These are phyloP conservation scores for Medicago arabica DNA, from an alignment of 306 rosid genomes.

Conservation along the genomic window DNA sequence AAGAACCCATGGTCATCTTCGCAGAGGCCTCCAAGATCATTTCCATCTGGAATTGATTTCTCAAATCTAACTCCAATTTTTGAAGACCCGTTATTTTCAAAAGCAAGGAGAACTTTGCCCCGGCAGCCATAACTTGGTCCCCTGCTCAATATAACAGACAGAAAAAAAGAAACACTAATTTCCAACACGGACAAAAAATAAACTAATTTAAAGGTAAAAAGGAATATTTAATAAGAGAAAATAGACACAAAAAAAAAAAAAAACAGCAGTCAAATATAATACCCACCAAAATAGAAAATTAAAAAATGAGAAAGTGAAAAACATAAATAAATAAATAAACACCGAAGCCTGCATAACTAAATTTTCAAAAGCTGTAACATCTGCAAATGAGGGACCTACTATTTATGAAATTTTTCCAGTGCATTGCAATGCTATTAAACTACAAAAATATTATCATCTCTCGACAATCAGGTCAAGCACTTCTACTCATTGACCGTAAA, in stretches of 20 bases:
- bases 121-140: conserved; percentile 87
- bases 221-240: background rate
- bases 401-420: conserved; percentile 11
- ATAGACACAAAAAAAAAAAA: background rate
- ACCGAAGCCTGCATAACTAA: background rate
- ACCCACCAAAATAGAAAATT: background rate
- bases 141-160: conserved; percentile 56
- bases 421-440: background rate
- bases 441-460: conserved; percentile 9
- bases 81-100: conserved; percentile 84
- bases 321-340: background rate
- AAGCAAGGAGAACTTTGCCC: conserved; percentile 88
- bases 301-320: background rate
- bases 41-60: conserved; percentile 90
- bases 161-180: conserved; percentile 25
- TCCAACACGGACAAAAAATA: conserved; percentile 4
- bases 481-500: background rate
- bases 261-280: background rate
- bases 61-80: conserved; percentile 99
- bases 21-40: conserved; percentile 93
- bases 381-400: conserved; percentile 10
- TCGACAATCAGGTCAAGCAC: conserved; percentile 11
- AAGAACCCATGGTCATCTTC: conserved; percentile 92
- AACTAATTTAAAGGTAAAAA: conserved; percentile 12
- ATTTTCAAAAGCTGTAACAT: no score